These are phyloP conservation scores for Calocybe cyanea DNA, from an alignment of 768 basidiomycete species.

Conservation along the genomic window DNA sequence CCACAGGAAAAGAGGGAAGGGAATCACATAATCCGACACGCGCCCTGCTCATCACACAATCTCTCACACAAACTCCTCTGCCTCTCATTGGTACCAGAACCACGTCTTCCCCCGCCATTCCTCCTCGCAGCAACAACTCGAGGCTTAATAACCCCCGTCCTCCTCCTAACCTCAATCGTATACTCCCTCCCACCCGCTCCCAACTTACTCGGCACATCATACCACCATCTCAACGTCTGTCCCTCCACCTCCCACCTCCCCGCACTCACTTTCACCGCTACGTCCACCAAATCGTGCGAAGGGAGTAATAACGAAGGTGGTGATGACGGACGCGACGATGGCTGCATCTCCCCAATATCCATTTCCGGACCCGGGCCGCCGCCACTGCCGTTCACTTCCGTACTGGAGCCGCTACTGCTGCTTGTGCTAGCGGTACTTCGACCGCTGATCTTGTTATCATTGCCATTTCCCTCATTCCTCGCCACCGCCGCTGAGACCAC, in stretches of 20 bases:
- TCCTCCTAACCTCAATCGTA: constrained; percentile 31
- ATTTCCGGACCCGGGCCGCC: constrained; percentile 13
- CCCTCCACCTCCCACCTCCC: constrained; percentile 44
- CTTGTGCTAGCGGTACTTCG: constrained; percentile 5
- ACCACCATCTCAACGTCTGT: constrained; percentile 53
- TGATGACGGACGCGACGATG: no score
- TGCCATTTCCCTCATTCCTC: no score
- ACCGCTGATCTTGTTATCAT: not conserved
- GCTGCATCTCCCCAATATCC: no score
- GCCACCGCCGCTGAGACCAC: no score
- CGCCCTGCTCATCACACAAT: constrained; percentile 16
- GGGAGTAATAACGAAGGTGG: not conserved
- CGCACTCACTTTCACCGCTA: constrained; percentile 40
- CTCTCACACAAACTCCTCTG: constrained; percentile 16
- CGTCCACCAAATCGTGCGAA: constrained; percentile 30
- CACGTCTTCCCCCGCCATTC: constrained; percentile 1
- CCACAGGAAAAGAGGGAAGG: not conserved
- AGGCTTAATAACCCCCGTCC: constrained; percentile 26
- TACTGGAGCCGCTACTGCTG: not conserved
- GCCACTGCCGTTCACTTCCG: not conserved
- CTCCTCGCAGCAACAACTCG: not conserved
- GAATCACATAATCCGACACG: constrained; percentile 22
- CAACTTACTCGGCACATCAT: constrained; percentile 34
- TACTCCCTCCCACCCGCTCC: constrained; percentile 31
- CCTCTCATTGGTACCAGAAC: not conserved